Base-by-base conservation (phyloP, 306 rosid species). In the Malus sieversii region DNA sequence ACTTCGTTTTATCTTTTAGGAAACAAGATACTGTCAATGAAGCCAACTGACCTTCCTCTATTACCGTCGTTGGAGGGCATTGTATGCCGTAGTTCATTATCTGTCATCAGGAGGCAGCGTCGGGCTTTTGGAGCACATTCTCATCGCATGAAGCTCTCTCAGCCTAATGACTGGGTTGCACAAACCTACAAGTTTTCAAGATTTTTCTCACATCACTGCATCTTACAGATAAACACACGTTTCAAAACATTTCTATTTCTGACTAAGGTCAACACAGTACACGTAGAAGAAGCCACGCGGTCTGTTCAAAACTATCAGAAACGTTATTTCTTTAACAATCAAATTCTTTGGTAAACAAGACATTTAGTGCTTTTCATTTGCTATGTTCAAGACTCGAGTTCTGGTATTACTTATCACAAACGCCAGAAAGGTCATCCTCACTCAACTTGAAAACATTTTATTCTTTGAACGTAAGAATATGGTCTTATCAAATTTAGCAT, bases 41-140 rank as follows among this genome's bases (percentile, higher is more conserved):
- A 59, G 62, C 38, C 30, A 30, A 10, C 70, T 55, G 46, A 70
- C 71, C 35, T 53, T 75, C 77, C 25, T 40, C 55, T 29, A 75
- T 27, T 48, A 38, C 27, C 2, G 38, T 35, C 45, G 19, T 46
- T 46, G 29, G 44, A 61, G 65, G 38, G 57, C 66, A 59, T 11
- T 20, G 33, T 44, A 16, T 1, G 66, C 40, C 19, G 22, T 38
- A 65, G 22, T 3, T 38, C 58, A 6, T 68, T 55, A 78, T 65
- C 71, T 33, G 60, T 78, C 81, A 51, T 75, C 83, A 7, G 78
- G 65, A 46, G 69, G 86, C 42, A 83, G 75, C 10, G 86, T 83
- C 14, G 84, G 78, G 75, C 83, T 79, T 83, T 76, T 79, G 75
- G 83, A 83, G 77, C 84, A 83, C 80, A 80, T 73, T 10, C 65